Base-by-base conservation (phyloP, 129 eudicot species). In the Sambucus nigra region DNA sequence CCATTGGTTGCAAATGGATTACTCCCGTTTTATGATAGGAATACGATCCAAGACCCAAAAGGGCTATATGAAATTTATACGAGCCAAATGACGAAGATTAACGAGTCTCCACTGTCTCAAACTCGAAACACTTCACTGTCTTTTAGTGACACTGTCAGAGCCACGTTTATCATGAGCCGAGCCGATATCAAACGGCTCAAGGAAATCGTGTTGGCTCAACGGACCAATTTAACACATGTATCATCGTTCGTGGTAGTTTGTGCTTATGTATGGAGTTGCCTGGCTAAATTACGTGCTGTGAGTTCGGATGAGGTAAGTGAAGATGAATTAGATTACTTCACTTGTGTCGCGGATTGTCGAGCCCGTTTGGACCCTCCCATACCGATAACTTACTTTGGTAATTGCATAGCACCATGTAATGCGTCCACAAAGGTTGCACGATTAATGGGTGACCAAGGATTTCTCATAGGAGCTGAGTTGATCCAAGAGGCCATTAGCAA, bases 341-440 rank as follows among this genome's bases (percentile, higher is more conserved):
- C 29, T 0, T 59, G 54, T 47, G 38, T 27, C 2, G 68, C 49
- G 24, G 73, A 67, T 5, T 61, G 60, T 13, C 48, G 68, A 19
- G 1, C 13, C 41, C 51, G 77, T 15, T 17, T 49, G 61, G 57
- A 58, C 2, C 57, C 57, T 11, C 68, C 73, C 10, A 6, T 66
- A 50, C 69, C 78, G 12, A 40, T 27, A 12, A 53, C 54, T 15
- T 73, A 73, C 25, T 59, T 73, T 28, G 73, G 78, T 0, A 66
- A 73, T 47, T 59, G 78, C 26, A 0, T 66, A 5, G 60, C 31
- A 0, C 35, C 21, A 5, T 60, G 55, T 38, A 5, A 10, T 17
- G 21, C 46, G 31, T 27, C 26, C 10, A 7, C 48, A 0, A 54
- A 25, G 9, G 53, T 35, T 24, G 55, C 18, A 2, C 35, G n/a